Evolutionary conservation across 768 basidiomycete species (phyloP), one percentile per base, ranked within the genome.

Genomic region (Kwoniella heveanensis): DNA sequence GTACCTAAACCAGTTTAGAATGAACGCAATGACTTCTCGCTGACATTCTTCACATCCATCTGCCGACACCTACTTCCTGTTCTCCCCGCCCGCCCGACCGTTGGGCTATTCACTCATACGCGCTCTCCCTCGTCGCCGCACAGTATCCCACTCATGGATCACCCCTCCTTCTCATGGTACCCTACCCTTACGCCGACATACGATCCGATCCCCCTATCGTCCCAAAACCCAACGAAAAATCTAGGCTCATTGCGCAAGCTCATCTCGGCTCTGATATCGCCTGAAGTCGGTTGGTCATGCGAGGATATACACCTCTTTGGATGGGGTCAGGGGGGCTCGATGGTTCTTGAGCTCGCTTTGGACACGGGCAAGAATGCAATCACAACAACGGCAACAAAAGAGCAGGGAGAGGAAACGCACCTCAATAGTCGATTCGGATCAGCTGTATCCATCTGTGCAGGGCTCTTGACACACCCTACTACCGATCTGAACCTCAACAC

Each of bases 251-350:
- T 77, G 12, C 66, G 68, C 1, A 47, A 52, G 8, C 54, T 77
- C 10, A 50, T 76, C 19, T 15, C 37, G 7, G 65, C 62, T 15
- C 67, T 77, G 21, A 72, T 53, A 12, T 63, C 66, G 10, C 30
- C 55, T 1, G 66, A 69, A 32, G 25, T 67, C 21, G 72, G 70
- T 19, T 78, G 77, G 77, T 54, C 67, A 2, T 44, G 65, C 1
- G 51, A 64, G 1, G 58, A 70, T 27, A 74, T 79, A 37, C 77
- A 79, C 61, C 59, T 79, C 7, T 79, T 79, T 60, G 78, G 78
- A 21, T 79, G 72, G 70, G 78, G 72, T 49, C 74, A 77, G 55
- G 78, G 75, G 1, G 77, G 77, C 8, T 78, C 70, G 4, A 69
- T 71, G 37, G 74, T 60, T 0, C 62, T 78, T 1, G 77, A 79